A percentile compares a stretch with the other conserved stretches of the same genome.
Evolutionary conservation across 225 moss, liverwort and hornwort species (phyloP).

Genomic region (Bryum argenteum): DNA sequence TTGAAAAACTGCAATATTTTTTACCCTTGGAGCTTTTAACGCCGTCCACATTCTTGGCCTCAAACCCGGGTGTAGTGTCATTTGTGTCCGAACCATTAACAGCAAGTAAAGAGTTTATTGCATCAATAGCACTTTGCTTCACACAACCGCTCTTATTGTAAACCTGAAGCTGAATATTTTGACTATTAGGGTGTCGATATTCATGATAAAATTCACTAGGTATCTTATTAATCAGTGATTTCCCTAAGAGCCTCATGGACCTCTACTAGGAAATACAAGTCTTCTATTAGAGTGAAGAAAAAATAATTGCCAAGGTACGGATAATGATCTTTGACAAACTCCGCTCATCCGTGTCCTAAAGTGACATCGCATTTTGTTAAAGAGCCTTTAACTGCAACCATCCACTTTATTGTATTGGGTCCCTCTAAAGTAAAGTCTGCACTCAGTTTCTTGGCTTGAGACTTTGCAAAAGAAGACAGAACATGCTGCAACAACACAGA

Average conservation of each 20-base stretch:
- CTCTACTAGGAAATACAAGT: slow-evolving; percentile 49
- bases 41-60: slow-evolving; percentile 21
- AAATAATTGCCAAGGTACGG: slow-evolving; percentile 57
- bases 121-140: slow-evolving; percentile 52
- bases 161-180: slow-evolving; percentile 33
- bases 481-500: slow-evolving; percentile 39
- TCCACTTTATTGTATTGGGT: slow-evolving; percentile 47
- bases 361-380: slow-evolving; percentile 24
- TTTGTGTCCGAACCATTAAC: slow-evolving; percentile 21
- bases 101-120: slow-evolving; percentile 35
- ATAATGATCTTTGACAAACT: slow-evolving; percentile 54
- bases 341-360: slow-evolving; percentile 45
- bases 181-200: too few species aligned
- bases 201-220: too few species aligned
- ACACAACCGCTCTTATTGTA: slow-evolving; percentile 60
- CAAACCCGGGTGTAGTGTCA: slow-evolving; percentile 13
- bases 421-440: slow-evolving; percentile 46
- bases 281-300: slow-evolving; percentile 36
- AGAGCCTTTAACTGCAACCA: slow-evolving; percentile 35
- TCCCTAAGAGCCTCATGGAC: slow-evolving; percentile 20
- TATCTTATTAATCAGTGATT: neutral
- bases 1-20: slow-evolving; percentile 26
- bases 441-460: slow-evolving; percentile 36
- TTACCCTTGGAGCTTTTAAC: slow-evolving; percentile 35
- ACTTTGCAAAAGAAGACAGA: slow-evolving; percentile 50